Percentiles rank a stretch among this genome's conserved stretches.
Evolutionary conservation across 192 early-diverging fungal genomes (phyloP).

Genomic region (Linnemannia schmuckeri): DNA sequence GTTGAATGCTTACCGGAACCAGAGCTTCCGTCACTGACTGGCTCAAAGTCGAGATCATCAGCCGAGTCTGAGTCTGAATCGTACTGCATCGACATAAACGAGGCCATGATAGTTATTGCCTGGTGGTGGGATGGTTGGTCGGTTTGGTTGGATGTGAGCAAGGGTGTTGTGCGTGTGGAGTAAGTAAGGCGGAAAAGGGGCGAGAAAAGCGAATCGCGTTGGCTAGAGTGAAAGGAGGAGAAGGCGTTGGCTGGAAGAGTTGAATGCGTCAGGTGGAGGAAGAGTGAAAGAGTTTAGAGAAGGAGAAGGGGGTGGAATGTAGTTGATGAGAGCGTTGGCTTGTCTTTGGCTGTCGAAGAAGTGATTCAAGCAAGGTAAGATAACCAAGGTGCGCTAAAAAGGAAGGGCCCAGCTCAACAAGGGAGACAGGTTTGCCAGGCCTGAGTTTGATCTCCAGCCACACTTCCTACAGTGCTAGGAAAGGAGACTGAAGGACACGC

Average conservation of each 20-base stretch:
- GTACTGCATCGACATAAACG: slow-evolving; percentile 50
- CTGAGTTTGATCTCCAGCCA: background rate
- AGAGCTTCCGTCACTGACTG: slow-evolving; percentile 26
- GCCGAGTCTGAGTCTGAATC: slow-evolving; percentile 57
- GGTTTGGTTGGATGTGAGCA: background rate
- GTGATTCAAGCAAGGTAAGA: background rate
- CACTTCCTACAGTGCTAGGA: background rate
- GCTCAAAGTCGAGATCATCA: slow-evolving; percentile 52
- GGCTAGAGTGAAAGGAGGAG: background rate
- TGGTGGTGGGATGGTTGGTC: background rate
- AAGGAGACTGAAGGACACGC: background rate
- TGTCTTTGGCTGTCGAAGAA: background rate
- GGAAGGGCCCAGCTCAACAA: background rate
- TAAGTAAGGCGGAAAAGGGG: background rate
- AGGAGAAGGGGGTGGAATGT: background rate
- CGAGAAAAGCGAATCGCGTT: background rate
- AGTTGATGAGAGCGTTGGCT: background rate
- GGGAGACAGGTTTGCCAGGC: background rate
- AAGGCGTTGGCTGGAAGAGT: background rate
- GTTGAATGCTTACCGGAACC: slow-evolving; percentile 24
- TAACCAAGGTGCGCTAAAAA: background rate
- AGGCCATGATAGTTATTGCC: slow-evolving; percentile 23
- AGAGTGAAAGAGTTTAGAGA: background rate
- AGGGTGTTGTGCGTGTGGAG: background rate
- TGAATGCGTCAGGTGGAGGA: background rate